phyloP scores from a whole-genome alignment of 257 asterid genomes.

The Linaria vulgaris region DNA sequence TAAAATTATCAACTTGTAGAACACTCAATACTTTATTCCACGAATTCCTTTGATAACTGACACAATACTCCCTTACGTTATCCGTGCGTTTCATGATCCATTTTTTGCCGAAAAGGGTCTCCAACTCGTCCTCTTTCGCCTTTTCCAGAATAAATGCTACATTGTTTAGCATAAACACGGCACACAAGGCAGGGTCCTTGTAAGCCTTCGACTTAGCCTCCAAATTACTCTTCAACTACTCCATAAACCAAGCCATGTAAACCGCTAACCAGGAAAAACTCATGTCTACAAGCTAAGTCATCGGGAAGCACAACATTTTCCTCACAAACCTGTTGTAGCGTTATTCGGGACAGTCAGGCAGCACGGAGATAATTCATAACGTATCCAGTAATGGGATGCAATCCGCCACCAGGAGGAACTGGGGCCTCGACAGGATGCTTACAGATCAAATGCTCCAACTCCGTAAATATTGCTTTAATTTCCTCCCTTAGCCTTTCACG shows the following conservation, averaged over 20 bases:
- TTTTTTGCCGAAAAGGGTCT: conserved; percentile 76
- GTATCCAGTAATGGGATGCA: conserved; percentile 92
- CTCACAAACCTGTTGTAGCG: conserved; percentile 84
- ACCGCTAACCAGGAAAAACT: conserved; percentile 50
- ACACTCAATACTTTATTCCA: conserved; percentile 89
- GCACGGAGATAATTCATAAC: conserved; percentile 97
- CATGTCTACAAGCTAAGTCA: conserved; percentile 51
- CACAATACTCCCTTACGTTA: conserved; percentile 72
- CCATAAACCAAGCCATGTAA: conserved; percentile 91
- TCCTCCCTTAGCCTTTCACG: conserved; percentile 92
- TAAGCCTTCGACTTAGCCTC: conserved; percentile 85
- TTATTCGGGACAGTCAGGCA: conserved; percentile 71
- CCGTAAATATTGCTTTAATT: conserved; percentile 87
- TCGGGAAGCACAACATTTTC: conserved; percentile 42
- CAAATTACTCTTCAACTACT: conserved; percentile 83
- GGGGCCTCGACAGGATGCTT: conserved; percentile 84
- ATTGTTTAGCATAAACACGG: conserved; percentile 89
- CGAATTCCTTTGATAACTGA: conserved; percentile 78
- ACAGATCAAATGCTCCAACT: conserved; percentile 85
- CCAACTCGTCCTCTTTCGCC: conserved; percentile 77
- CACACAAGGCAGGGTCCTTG: conserved; percentile 66
- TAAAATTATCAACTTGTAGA: conserved; percentile 52
- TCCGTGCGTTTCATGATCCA: conserved; percentile 82
- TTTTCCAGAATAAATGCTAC: conserved; percentile 83
- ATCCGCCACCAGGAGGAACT: conserved; percentile 86